Base-by-base conservation (phyloP, 495 filamentous ascomycete genomes). In the Chaetomidium leptoderma region DNA sequence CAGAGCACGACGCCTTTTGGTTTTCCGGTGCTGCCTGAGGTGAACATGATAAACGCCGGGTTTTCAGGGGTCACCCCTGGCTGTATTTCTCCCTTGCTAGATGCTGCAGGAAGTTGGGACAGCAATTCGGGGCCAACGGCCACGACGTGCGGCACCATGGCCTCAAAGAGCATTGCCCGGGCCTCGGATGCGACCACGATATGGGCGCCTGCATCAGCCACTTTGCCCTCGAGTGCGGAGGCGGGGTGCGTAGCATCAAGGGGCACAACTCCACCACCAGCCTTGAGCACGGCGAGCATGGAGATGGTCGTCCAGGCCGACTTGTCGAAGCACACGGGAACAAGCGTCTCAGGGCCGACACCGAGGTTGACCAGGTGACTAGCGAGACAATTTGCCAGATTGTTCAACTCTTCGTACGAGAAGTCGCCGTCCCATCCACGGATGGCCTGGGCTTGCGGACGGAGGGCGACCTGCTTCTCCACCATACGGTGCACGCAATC, bases 221-320 rank as follows among this genome's bases (percentile, higher is more conserved):
- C 27, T 44, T 24, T 43, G 8, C 30, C 23, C n/a, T 29, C 23
- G 23, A 59, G 27, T 35, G 37, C 21, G 56, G 24, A 11, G 0
- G 40, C 52, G 5, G 9, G 83, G 54, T 86, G 81, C 4, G 70
- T 70, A 8, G 83, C 77, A 35, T 85, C 81, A 19, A 86, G 66
- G 5, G 81, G 79, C 19, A 84, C 81, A 58, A 69, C 72, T 17
- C 55, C 71, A 3, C 64, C 76, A 8, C 79, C 79, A 4, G 78
- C 70, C 33, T 73, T 75, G 36, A 81, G 51, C 4, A 80, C 63
- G 4, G 69, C 79, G 7, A 82, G 58, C 19, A 75, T 69, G 4
- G 75, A 66, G n/a, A 81, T 71, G n/a, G 74, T 55, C 14, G 70
- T 64, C 70, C 69, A 72, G n/a, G 63, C 53, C 4, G 78, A 81